Base-by-base conservation (phyloP, 108 stramenopile genomes). In the Parietichytrium sp. region DNA sequence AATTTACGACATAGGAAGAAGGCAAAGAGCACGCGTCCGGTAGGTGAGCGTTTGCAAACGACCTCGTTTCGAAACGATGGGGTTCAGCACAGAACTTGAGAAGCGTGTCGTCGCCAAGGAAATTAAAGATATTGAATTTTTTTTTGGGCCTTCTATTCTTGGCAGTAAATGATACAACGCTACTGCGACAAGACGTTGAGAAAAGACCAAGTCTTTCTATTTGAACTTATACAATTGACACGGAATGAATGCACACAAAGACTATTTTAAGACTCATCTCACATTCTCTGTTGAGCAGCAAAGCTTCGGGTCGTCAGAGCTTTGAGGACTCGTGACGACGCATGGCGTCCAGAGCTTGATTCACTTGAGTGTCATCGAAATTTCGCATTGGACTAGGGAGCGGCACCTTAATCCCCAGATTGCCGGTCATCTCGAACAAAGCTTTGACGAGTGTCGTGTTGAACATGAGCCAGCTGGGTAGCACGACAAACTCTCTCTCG, bases 391-490 rank as follows among this genome's bases (percentile, higher is more conserved):
- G 61, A 20, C 42, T 72, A 6, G 18, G 4, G 61, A 72, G 10
- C 10, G 61, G 61, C 1, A 72, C 38, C 61, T 72, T 72, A n/a
- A 20, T 38, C 13, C 38, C 61, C 23, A 72, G 33, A n/a, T n/a
- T n/a, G n/a, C n/a, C n/a, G n/a, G n/a, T n/a, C n/a, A n/a, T n/a
- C 61, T 72, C 61, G 33, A 6, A 72, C 33, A 45, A 45, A 10
- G 38, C 29, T 42, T 36, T 45, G 33, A 15, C 6, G 45, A 72
- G 33, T 23, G 45, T 23, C 36, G 33, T 1, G 20, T 45, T 10
- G 61, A 45, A 72, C 20, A 45, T 72, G 42, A 72, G 61, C 61
- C 61, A 33, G 42, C 45, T 42, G 0, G 61, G 61, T 6, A 72
- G 3, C 36, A 8, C 13, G 33, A 72, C 61, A 25, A 72, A 1